Evolutionary conservation across 2,329 filamentous ascomycete genomes (phyloP), one percentile per base, ranked within the genome.

Genomic region (Thermothelomyces thermophilus): DNA sequence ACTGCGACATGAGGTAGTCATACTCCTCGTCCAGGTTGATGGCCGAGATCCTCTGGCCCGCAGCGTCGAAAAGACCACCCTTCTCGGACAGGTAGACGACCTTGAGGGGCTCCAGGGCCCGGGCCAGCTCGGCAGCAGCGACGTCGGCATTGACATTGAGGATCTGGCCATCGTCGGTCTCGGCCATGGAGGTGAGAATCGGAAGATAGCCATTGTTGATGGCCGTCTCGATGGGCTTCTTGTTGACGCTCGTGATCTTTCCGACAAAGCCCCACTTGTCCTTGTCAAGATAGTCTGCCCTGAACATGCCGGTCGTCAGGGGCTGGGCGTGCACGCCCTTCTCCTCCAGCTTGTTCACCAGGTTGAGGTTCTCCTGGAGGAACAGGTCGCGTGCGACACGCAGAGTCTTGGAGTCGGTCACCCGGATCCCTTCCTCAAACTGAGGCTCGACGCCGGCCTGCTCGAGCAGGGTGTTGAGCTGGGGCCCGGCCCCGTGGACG

Each of bases 11-110:
- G 63, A 96, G 79, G 64, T 87, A 79, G 52, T 95, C 89, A 63
- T 87, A 97, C 71, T 98, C 93, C 70, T 95, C 90, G 65, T 98
- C 93, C 51, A 98, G 76, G 72, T 97, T 97, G 71, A 97, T 97
- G 52, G 86, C 87, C 5, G 91, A 95, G 64, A 97, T 97, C 74
- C 95, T 95, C 74, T 91, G 85, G 52, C 86, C 86, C 56, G 95
- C 87, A 52, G 90, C 90, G 65, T 97, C 89, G 71, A 95, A 95
- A 30, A 98, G 73, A 7, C 91, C 93, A 43, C 93, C 93, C 77
- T 97, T 97, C 73, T 98, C 93, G 5, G 90, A 94, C n/a, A 97
- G 77, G 67, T 96, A 98, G 53, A 98, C 90, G 54, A 97, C 91
- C 81, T 98, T 98, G 62, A 97, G 74, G 22, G 93, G 93, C 70